Evolutionary conservation across 1,139 yeast genomes (phyloP).

Genomic region (Suhomyces kunorum): DNA sequence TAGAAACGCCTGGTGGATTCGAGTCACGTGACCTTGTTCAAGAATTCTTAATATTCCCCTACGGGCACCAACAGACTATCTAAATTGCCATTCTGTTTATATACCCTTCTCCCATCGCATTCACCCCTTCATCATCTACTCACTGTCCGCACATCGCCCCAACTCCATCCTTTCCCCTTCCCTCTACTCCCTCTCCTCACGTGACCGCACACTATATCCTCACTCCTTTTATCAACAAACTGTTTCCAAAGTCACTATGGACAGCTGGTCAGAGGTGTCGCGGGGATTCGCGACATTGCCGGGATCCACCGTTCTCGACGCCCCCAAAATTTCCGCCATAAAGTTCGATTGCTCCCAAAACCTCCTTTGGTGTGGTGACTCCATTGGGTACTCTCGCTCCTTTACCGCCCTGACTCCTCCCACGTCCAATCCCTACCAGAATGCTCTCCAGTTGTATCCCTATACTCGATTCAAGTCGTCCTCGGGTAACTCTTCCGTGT

Average conservation of each 20-base stretch:
- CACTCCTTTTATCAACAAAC: too few species aligned
- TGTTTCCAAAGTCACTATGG: constrained; percentile 14
- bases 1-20: too few species aligned
- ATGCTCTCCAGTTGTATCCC: constrained; percentile 33
- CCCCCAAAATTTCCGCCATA: constrained; percentile 32
- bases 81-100: too few species aligned
- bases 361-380: constrained; percentile 85
- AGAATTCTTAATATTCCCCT: too few species aligned
- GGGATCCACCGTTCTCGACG: constrained; percentile 9
- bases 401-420: constrained; percentile 25
- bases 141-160: too few species aligned
- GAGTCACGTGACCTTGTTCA: too few species aligned
- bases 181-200: too few species aligned
- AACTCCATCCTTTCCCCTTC: too few species aligned
- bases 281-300: constrained; percentile 30
- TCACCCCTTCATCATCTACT: too few species aligned
- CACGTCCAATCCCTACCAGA: constrained; percentile 19
- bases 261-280: constrained; percentile 26
- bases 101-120: too few species aligned
- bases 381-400: constrained; percentile 38
- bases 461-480: constrained; percentile 55
- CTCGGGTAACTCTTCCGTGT: constrained; percentile 40
- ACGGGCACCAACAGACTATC: too few species aligned
- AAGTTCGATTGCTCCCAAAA: constrained; percentile 72
- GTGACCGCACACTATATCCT: too few species aligned